These are phyloP conservation scores for Eleusine coracana DNA, from an alignment of 176 grass and related monocot genomes.

Conservation along the genomic window DNA sequence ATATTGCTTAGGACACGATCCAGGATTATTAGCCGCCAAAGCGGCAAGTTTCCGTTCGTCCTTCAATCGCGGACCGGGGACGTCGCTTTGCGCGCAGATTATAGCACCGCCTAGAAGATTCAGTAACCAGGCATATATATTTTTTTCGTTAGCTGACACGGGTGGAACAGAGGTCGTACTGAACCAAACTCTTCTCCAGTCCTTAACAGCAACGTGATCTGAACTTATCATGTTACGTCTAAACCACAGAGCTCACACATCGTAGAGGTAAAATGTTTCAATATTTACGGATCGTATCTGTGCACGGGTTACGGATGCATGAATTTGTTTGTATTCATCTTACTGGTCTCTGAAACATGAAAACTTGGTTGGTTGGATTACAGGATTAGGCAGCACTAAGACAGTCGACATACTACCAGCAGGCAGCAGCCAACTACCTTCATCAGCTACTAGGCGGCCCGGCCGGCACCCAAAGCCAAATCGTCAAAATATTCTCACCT, in stretches of 20 bases:
- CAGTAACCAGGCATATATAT: background rate
- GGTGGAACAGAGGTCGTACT: background rate
- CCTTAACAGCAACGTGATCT: too few species aligned
- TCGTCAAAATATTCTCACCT: background rate
- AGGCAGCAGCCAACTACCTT: background rate
- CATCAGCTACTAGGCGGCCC: too few species aligned
- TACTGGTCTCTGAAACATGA: background rate
- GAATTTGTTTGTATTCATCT: background rate
- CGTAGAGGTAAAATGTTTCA: too few species aligned
- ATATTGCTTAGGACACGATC: background rate
- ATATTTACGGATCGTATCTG: too few species aligned
- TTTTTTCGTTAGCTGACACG: background rate
- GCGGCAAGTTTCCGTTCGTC: background rate
- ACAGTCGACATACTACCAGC: background rate
- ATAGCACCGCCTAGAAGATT: background rate
- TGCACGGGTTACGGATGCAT: too few species aligned
- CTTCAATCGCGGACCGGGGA: background rate
- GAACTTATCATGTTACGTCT: too few species aligned
- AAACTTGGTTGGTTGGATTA: background rate
- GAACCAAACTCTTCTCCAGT: background rate
- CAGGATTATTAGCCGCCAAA: background rate
- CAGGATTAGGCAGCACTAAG: background rate
- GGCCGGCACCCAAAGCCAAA: background rate
- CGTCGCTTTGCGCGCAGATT: background rate
- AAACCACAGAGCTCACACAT: too few species aligned